These are phyloP conservation scores for Zea luxurians DNA, from an alignment of 176 grass and related monocot species.

Conservation along the genomic window DNA sequence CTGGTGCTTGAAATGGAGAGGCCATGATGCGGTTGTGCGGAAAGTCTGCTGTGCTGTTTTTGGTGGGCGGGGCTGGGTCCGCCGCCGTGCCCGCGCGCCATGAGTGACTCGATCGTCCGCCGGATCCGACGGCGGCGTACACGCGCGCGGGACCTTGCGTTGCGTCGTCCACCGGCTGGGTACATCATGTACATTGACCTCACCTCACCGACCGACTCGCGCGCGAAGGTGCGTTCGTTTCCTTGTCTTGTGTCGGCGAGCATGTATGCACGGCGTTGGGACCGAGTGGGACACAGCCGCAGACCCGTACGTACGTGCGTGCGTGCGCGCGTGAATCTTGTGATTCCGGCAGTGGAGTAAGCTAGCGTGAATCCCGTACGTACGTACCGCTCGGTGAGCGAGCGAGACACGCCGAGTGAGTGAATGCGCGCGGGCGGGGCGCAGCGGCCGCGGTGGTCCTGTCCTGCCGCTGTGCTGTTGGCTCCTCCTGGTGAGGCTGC, in stretches of 20 bases:
- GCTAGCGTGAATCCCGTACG: slow-evolving; percentile 38
- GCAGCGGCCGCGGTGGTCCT: slow-evolving; percentile 27
- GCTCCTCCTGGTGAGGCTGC: background rate
- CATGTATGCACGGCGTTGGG: no score
- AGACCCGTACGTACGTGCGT: no score
- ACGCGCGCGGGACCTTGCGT: no score
- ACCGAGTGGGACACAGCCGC: no score
- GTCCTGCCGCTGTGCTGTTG: background rate
- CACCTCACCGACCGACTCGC: no score
- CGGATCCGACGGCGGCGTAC: no score
- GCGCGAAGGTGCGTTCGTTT: no score
- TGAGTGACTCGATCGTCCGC: background rate
- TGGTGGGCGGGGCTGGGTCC: background rate
- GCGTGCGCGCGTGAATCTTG: slow-evolving; percentile 30
- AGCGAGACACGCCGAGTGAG: background rate
- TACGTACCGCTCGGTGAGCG: background rate
- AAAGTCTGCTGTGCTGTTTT: slow-evolving; percentile 31
- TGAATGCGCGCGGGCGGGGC: slow-evolving; percentile 19
- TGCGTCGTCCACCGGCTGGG: no score
- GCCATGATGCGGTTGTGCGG: slow-evolving; percentile 38
- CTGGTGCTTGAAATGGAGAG: slow-evolving; percentile 34
- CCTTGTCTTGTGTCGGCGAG: no score
- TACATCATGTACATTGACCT: no score
- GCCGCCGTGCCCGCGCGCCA: slow-evolving; percentile 12
- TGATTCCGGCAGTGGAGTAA: slow-evolving; percentile 3